Conservation (phyloP, 2,329 filamentous ascomycete genomes). For the Fusarium aywerte region DNA sequence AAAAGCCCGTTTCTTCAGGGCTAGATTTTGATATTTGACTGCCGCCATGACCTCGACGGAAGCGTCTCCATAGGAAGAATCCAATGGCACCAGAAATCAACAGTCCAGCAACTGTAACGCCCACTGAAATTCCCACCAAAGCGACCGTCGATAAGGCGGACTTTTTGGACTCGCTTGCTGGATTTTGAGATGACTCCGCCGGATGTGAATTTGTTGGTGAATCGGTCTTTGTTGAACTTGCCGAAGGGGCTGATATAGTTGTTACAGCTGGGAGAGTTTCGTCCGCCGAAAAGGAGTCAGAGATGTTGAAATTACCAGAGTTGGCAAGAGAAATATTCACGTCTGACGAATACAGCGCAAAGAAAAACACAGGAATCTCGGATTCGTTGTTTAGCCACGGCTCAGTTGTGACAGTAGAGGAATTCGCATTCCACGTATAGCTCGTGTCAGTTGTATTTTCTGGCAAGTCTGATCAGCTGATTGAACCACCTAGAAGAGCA, state of each 20-base stretch:
- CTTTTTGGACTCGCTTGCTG: fast-evolving
- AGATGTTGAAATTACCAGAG: conserved; percentile 5
- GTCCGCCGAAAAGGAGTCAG: neutral
- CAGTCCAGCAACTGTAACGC: neutral
- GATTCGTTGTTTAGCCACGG: neutral
- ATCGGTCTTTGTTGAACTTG: neutral
- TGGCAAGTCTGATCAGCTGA: fast-evolving
- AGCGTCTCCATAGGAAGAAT: neutral
- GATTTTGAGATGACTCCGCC: neutral
- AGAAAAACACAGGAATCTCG: neutral
- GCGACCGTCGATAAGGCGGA: neutral
- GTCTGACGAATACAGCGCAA: neutral
- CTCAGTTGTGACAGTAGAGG: fast-evolving
- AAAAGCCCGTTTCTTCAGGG: fast-evolving
- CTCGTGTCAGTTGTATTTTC: neutral
- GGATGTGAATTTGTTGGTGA: neutral
- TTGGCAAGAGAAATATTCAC: neutral
- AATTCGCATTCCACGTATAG: neutral
- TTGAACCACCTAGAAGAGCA: fast-evolving
- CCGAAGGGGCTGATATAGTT: neutral
- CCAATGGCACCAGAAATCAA: neutral
- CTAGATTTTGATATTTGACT: neutral
- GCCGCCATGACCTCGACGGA: neutral
- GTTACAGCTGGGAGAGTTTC: neutral
- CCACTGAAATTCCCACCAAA: conserved; percentile 5